Evolutionary conservation across 208 protist species (phyloP).

Genomic region (Jaenimonas drosophilae): DNA sequence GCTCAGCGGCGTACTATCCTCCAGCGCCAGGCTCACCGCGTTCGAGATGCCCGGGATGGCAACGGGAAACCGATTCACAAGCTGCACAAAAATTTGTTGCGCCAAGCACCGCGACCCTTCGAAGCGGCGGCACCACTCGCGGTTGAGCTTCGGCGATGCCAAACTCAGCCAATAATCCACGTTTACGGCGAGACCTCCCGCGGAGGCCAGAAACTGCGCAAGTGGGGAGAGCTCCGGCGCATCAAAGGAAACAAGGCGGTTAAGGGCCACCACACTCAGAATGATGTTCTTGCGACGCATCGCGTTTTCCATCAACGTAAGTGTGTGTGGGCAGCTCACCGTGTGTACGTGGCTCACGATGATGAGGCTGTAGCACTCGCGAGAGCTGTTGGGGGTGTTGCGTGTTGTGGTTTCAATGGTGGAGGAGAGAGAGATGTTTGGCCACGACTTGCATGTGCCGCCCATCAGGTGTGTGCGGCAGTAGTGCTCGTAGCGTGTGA

Average conservation of each 20-base stretch:
- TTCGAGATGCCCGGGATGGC: conserved; percentile 20
- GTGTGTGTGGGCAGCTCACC: conserved; percentile 24
- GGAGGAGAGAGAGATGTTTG: conserved; percentile 30
- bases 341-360: conserved; percentile 47
- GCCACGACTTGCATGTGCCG: conserved; percentile 30
- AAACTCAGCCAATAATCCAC: conserved; percentile 81
- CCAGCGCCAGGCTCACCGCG: conserved; percentile 11
- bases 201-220: conserved; percentile 51
- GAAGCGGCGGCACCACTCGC: conserved; percentile 74
- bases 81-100: conserved; percentile 83
- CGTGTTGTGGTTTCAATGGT: conserved; percentile 65
- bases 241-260: conserved; percentile 42
- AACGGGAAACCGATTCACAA: conserved; percentile 71
- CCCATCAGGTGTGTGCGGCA: conserved; percentile 31
- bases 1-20: conserved; percentile 41
- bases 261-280: conserved; percentile 60
- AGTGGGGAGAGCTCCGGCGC: conserved; percentile 50
- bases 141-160: conserved; percentile 41
- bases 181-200: conserved; percentile 71
- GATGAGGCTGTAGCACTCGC: conserved; percentile 62
- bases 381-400: conserved; percentile 38
- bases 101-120: conserved; percentile 71
- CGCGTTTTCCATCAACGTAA: conserved; percentile 53
- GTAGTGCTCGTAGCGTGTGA: conserved; percentile 53
- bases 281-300: conserved; percentile 83